Percentiles rank a stretch among this genome's conserved stretches.
Evolutionary conservation across 306 rosid species (phyloP).

Genomic region (Prunus campanulata): DNA sequence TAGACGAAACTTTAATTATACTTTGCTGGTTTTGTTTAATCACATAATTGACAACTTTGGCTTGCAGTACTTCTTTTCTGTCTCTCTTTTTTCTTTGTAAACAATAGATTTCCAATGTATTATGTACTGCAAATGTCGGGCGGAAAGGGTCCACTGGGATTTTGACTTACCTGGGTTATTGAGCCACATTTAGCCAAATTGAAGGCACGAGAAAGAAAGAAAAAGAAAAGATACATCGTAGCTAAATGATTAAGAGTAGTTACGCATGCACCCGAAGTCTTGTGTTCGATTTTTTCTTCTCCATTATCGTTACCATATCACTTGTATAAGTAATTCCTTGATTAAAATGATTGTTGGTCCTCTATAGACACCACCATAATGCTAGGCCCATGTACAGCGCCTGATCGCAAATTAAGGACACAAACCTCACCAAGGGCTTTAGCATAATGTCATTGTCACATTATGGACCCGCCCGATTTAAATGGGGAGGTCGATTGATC

Average conservation of each 20-base stretch:
- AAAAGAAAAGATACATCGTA: neutral
- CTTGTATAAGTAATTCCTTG: no score
- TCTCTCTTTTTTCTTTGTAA: slow-evolving; percentile 26
- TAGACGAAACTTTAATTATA: slow-evolving; percentile 39
- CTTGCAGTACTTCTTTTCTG: slow-evolving; percentile 35
- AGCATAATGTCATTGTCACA: neutral
- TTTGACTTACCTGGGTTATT: slow-evolving; percentile 40
- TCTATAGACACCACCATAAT: no score
- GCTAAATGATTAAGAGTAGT: fast-evolving
- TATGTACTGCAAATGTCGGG: slow-evolving; percentile 41
- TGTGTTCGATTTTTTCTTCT: no score
- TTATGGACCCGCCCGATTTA: slow-evolving; percentile 6
- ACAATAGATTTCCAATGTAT: slow-evolving; percentile 28
- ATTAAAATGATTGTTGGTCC: no score
- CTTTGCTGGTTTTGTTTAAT: slow-evolving; percentile 29
- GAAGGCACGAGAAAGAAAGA: neutral
- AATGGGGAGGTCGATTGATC: neutral
- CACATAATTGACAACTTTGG: slow-evolving; percentile 28
- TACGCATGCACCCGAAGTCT: no score
- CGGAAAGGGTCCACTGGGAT: slow-evolving; percentile 58
- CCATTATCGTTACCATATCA: no score
- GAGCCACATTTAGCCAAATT: slow-evolving; percentile 28
- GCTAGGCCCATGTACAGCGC: neutral
- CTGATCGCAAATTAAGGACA: neutral
- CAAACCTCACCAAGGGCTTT: neutral